Base-by-base conservation (phyloP, 1,139 yeast species). In the Yamadazyma mexicana region DNA sequence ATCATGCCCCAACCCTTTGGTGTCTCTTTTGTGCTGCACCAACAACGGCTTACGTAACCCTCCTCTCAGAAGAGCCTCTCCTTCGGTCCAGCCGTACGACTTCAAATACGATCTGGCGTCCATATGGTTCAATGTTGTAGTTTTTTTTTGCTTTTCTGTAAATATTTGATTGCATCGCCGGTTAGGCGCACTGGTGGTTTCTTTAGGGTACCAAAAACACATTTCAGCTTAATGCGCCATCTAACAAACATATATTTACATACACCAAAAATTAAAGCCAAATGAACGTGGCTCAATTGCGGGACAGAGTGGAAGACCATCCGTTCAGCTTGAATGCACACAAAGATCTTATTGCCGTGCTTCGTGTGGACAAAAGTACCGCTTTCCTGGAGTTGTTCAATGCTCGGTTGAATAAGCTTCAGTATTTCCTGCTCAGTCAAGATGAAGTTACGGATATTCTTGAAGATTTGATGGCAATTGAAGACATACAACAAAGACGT, bases 31-130 rank as follows among this genome's bases (percentile, higher is more conserved):
- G 56, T 92, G 97, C 50, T 84, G 84, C 35, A 92, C 96, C 46
- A 92, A 64, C 36, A 92, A 81, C 0, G 98, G 98, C 54, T 82
- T 87, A 52, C 75, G 80, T 40, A 92, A 64, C 0, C 97, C 95
- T 3, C 96, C 97, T 35, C 73, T 61, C 49, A 74, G 77, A 31
- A 92, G 67, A 0, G 95, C 95, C 50, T 88, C 87, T 4, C 98
- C 98, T 51, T 87, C 92, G 40, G 73, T 72, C 98, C 98, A 92
- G 12, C 98, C 98, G 54, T 74, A 88, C 3, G 87, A 79, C 58
- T 76, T 71, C 46, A 92, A 65, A 58, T 91, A 92, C 39, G 66
- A 74, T 38, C 74, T 76, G 31, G 96, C 81, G 61, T 92, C 79
- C 96, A 91, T 91, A n/a, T n/a, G n/a, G n/a, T n/a, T n/a, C 8